phyloP scores from a whole-genome alignment of 441 rosid species.

The Adansonia grandidieri region DNA sequence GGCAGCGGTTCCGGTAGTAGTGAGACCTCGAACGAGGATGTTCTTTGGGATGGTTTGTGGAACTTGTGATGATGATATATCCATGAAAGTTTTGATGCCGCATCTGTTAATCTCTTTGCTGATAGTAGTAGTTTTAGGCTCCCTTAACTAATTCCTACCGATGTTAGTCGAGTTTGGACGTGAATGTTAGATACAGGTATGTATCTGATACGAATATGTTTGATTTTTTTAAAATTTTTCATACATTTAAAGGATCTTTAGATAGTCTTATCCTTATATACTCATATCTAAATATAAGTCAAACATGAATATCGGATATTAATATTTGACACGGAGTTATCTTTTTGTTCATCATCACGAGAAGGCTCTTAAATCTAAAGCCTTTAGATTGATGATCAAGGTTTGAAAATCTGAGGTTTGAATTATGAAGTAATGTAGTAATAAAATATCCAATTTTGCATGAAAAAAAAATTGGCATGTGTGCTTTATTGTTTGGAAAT shows the following conservation, averaged over 20 bases:
- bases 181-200: no score
- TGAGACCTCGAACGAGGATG: constrained; percentile 47
- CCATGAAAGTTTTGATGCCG: constrained; percentile 46
- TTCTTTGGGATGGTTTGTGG: constrained; percentile 77
- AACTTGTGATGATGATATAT: constrained; percentile 50
- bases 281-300: no score
- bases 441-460: constrained; percentile 34
- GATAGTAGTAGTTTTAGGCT: neutral
- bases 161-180: no score
- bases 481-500: no score
- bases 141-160: neutral
- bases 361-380: constrained; percentile 30
- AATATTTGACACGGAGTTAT: no score
- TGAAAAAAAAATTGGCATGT: neutral
- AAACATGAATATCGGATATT: no score
- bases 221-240: no score
- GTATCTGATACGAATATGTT: no score
- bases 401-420: constrained; percentile 26
- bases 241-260: no score
- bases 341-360: no score
- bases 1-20: constrained; percentile 27
- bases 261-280: no score
- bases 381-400: constrained; percentile 30
- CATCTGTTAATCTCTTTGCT: constrained; percentile 30
- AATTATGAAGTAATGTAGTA: constrained; percentile 26